phyloP scores from a whole-genome alignment of 2,329 filamentous ascomycete species.

The Alternaria alternata region DNA sequence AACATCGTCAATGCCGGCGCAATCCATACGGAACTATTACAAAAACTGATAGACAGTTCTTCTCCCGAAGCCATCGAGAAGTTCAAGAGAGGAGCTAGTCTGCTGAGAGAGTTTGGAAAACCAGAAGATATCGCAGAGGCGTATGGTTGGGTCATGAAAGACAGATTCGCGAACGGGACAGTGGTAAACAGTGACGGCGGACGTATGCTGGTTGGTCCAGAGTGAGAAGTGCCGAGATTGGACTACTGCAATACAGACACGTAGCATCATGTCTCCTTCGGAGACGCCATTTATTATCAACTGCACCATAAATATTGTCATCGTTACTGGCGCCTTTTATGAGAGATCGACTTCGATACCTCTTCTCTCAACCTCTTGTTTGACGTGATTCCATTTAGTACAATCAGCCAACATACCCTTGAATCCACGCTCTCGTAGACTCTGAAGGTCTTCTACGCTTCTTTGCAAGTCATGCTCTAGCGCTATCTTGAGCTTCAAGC shows the following conservation, averaged over 20 bases:
- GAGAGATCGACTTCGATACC: constrained; percentile 21
- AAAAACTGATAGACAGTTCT: constrained; percentile 27
- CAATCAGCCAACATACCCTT: constrained; percentile 41
- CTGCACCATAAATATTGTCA: neutral
- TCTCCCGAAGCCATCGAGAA: constrained; percentile 24
- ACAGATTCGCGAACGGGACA: constrained; percentile 51
- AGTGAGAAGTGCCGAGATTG: neutral
- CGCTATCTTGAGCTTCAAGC: constrained; percentile 40
- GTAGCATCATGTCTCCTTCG: neutral
- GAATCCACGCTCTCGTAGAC: constrained; percentile 31
- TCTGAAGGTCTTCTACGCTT: constrained; percentile 19
- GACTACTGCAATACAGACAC: neutral
- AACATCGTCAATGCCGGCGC: constrained; percentile 55
- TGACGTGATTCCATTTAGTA: constrained; percentile 32
- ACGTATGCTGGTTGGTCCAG: constrained; percentile 31
- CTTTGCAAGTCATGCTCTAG: constrained; percentile 32
- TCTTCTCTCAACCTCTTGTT: constrained; percentile 20
- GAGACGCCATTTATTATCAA: neutral
- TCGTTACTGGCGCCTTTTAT: neutral
- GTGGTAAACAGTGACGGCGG: constrained; percentile 50
- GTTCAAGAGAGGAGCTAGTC: constrained; percentile 26
- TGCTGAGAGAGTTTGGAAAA: constrained; percentile 35
- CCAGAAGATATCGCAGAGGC: constrained; percentile 54
- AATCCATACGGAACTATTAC: constrained; percentile 53
- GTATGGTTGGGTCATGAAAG: constrained; percentile 57